Evolutionary conservation across 805 yeast species (phyloP).

Genomic region (Candida sithepensis): DNA sequence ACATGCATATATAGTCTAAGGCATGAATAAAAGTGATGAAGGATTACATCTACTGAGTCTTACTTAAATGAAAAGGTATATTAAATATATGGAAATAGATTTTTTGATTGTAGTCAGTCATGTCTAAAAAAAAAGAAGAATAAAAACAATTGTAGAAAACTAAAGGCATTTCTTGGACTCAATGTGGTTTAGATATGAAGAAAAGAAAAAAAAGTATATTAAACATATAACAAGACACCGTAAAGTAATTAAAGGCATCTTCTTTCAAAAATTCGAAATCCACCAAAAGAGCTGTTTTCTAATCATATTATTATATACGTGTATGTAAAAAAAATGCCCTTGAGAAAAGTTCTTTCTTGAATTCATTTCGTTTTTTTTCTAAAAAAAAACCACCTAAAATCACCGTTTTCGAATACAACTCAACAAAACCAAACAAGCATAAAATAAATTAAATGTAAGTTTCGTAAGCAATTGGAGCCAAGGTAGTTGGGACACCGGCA

Average conservation of each 20-base stretch:
- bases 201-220: not conserved
- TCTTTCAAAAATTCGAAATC: not conserved
- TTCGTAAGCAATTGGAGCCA: slow-evolving; percentile 99
- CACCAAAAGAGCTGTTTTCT: not conserved
- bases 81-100: too few relatives aligned
- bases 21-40: too few relatives aligned
- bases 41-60: too few relatives aligned
- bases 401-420: not conserved
- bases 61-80: too few relatives aligned
- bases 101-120: too few relatives aligned
- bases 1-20: too few relatives aligned
- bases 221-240: not conserved
- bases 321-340: not conserved
- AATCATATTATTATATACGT: not conserved
- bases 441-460: slow-evolving; percentile 77
- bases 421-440: not conserved
- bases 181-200: not conserved
- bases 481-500: slow-evolving; percentile 88
- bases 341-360: not conserved
- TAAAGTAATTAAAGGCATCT: not conserved
- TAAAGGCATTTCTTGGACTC: not conserved
- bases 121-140: too few relatives aligned
- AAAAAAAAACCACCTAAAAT: not conserved
- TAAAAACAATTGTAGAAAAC: not conserved
- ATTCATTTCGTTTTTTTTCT: not conserved